A percentile compares a stretch with the other conserved stretches of the same genome.
phyloP scores from a whole-genome alignment of 78 protist species.

The Emiliania huxleyi region DNA sequence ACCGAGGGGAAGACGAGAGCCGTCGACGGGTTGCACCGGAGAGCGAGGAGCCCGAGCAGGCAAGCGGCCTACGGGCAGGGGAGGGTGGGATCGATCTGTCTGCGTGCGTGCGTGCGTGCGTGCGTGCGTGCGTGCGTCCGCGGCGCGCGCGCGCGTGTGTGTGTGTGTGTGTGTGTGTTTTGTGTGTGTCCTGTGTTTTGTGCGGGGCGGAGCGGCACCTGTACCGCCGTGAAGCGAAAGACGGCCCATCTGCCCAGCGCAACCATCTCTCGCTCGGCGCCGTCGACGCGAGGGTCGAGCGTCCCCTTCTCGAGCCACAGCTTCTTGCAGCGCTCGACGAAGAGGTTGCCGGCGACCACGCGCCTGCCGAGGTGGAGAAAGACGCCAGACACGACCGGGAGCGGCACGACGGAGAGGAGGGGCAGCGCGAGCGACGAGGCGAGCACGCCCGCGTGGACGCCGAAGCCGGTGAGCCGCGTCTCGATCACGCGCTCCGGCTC shows the following conservation, averaged over 20 bases:
- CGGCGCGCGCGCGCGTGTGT: too few relatives aligned
- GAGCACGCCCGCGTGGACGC: neutral
- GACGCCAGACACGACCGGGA: neutral
- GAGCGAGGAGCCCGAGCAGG: neutral
- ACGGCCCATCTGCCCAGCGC: neutral
- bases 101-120: too few relatives aligned
- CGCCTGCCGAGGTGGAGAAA: neutral
- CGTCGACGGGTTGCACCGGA: neutral
- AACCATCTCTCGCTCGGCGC: neutral
- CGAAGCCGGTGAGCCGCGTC: constrained; percentile 7
- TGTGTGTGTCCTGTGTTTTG: too few relatives aligned
- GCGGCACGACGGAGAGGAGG: neutral
- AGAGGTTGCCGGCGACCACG: neutral
- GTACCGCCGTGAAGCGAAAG: neutral
- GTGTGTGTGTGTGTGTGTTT: too few relatives aligned
- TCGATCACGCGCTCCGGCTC: neutral
- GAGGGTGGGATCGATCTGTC: too few relatives aligned
- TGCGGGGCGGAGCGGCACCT: too few relatives aligned
- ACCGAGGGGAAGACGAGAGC: constrained; percentile 18
- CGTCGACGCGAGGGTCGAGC: neutral
- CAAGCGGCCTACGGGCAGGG: neutral
- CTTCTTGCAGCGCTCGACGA: neutral
- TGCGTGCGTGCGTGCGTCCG: too few relatives aligned
- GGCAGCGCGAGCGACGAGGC: neutral
- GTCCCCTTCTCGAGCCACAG: neutral